Conservation (phyloP, 495 filamentous ascomycete species). For the Thermochaetoides thermophila region DNA sequence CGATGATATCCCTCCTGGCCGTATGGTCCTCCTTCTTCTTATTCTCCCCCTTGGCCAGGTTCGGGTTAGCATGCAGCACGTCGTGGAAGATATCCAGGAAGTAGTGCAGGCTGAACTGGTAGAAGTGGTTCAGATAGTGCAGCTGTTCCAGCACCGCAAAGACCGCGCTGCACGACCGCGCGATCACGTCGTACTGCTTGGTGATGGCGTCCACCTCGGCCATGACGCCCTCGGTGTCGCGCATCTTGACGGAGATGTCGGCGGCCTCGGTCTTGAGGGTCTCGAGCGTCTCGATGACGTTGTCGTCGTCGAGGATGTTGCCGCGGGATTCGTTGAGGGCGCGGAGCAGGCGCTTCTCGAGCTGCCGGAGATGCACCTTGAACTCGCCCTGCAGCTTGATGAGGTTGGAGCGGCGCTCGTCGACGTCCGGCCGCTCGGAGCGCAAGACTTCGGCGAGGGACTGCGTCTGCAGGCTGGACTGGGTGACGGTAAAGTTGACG, state of each 20-base stretch:
- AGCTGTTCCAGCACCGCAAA: slow-evolving; percentile 95
- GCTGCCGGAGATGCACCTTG: slow-evolving; percentile 84
- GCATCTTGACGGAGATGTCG: slow-evolving; percentile 91
- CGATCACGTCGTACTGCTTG: slow-evolving; percentile 80
- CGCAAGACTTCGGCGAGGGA: slow-evolving; percentile 94
- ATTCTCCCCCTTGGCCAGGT: slow-evolving; percentile 54
- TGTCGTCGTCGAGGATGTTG: slow-evolving; percentile 96
- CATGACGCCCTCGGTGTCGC: slow-evolving; percentile 95
- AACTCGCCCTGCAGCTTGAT: slow-evolving; percentile 99
- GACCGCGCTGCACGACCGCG: slow-evolving; percentile 85
- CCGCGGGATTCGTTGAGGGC: slow-evolving; percentile 94
- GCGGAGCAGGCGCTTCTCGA: slow-evolving; percentile 90
- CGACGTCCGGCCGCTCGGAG: slow-evolving; percentile 94
- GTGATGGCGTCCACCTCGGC: slow-evolving; percentile 91
- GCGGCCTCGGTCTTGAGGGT: slow-evolving; percentile 94
- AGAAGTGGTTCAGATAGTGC: slow-evolving; percentile 97
- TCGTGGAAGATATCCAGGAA: slow-evolving; percentile 95
- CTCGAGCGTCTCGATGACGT: slow-evolving; percentile 94
- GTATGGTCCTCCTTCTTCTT: slow-evolving; percentile 62
- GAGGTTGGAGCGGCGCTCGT: slow-evolving; percentile 85
- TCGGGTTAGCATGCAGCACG: slow-evolving; percentile 70
- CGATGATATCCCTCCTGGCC: slow-evolving; percentile 67
- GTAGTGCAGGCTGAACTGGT: slow-evolving; percentile 96
- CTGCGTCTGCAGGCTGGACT: slow-evolving; percentile 96
- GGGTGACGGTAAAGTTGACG: slow-evolving; percentile 98